Evolutionary conservation across 2,329 filamentous ascomycete species (phyloP).

Genomic region (Venturia asperata): DNA sequence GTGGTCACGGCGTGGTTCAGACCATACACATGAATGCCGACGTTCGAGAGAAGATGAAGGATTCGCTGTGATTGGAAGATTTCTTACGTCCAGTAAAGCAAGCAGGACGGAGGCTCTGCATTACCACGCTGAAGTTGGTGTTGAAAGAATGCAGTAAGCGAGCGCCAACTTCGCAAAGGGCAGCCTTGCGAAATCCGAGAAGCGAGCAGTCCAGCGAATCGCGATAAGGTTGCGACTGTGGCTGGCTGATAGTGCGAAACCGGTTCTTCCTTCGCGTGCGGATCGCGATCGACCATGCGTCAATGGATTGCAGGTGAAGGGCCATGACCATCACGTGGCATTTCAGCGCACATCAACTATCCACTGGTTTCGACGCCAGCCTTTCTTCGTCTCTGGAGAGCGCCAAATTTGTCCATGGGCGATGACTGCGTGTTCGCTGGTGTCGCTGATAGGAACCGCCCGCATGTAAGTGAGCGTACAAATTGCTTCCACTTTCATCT

Average conservation of each 20-base stretch:
- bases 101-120: background rate
- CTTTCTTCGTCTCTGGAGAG: constrained; percentile 4
- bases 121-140: background rate
- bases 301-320: background rate
- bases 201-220: background rate
- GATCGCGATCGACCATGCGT: background rate
- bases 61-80: background rate
- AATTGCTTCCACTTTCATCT: background rate
- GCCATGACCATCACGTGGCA: background rate
- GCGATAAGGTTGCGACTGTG: background rate
- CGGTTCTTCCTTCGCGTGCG: background rate
- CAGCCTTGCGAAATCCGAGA: background rate
- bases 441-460: background rate
- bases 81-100: background rate
- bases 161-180: background rate
- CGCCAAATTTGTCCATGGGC: constrained; percentile 15
- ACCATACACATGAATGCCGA: no score
- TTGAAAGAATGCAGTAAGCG: background rate
- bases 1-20: no score
- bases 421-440: constrained; percentile 4
- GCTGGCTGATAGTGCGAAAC: background rate
- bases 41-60: no score
- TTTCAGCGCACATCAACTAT: constrained; percentile 13
- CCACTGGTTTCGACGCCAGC: constrained; percentile 18
- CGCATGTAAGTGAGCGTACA: constrained; percentile 16